phyloP scores from a whole-genome alignment of 192 early-diverging fungal genomes.

The Linnemannia hyalina region DNA sequence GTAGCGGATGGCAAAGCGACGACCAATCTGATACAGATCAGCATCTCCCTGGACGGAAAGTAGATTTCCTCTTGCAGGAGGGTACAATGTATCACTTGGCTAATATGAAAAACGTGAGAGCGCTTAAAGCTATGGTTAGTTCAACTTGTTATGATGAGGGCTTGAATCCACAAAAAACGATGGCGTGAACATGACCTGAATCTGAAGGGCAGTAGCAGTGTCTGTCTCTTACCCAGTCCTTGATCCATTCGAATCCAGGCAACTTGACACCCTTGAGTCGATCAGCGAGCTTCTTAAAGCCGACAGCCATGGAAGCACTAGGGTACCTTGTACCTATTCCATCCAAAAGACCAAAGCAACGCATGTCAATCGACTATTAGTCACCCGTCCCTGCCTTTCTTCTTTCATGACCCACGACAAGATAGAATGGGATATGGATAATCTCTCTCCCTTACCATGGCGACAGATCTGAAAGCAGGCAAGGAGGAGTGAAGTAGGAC shows the following conservation, averaged over 20 bases:
- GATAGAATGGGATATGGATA: not conserved
- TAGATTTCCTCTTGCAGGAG: constrained; percentile 4
- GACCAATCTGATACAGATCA: constrained; percentile 25
- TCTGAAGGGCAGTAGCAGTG: no score
- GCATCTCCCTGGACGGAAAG: constrained; percentile 15
- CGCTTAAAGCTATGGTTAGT: not conserved
- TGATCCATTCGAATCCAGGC: constrained; percentile 18
- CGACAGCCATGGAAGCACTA: not conserved
- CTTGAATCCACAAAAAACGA: no score
- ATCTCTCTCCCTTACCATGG: constrained; percentile 23
- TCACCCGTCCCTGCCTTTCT: not conserved
- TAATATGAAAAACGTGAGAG: not conserved
- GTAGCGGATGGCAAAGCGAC: constrained; percentile 27
- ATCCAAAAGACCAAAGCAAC: not conserved
- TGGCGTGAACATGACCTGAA: no score
- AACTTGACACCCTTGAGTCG: not conserved
- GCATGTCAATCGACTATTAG: not conserved
- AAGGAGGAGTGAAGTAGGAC: not conserved
- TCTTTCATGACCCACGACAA: not conserved
- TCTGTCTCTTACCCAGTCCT: constrained; percentile 6
- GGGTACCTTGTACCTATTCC: constrained; percentile 24
- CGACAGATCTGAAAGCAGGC: constrained; percentile 7
- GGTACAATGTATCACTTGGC: constrained; percentile 5
- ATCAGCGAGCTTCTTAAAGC: constrained; percentile 7
- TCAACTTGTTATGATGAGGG: no score